Conservation (phyloP, 345 rosid species). For the Moringa oleifera region DNA sequence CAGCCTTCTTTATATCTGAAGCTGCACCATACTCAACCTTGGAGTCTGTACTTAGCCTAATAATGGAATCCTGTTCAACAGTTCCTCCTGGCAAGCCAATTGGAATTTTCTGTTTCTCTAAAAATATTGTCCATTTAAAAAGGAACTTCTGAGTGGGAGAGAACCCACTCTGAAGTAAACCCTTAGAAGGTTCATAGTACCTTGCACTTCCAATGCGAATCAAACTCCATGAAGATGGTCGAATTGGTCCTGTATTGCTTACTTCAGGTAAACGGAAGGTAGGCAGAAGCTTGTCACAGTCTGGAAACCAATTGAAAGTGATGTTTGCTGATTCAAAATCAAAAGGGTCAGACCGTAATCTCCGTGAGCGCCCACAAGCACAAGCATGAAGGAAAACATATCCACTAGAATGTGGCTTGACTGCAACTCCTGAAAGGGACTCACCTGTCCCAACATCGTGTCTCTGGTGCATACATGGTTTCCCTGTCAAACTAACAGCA, state of each 20-base stretch:
- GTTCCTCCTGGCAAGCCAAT: slow-evolving; percentile 23
- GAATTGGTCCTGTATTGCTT: slow-evolving; percentile 38
- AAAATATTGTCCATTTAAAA: slow-evolving; percentile 47
- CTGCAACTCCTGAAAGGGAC: slow-evolving; percentile 20
- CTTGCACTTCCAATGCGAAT: slow-evolving; percentile 61
- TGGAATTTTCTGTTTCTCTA: slow-evolving; percentile 39
- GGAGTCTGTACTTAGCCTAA: slow-evolving; percentile 18
- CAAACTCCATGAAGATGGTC: slow-evolving; percentile 69
- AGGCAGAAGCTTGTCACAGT: slow-evolving; percentile 69
- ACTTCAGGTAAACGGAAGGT: slow-evolving; percentile 44
- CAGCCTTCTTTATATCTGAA: slow-evolving; percentile 28
- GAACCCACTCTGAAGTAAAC: slow-evolving; percentile 81
- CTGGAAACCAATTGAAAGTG: slow-evolving; percentile 45
- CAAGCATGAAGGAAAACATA: slow-evolving; percentile 82
- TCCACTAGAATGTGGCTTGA: slow-evolving; percentile 66
- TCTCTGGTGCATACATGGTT: slow-evolving; percentile 72
- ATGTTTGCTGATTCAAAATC: slow-evolving; percentile 69
- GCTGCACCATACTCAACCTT: slow-evolving; percentile 25
- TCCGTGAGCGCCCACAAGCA: slow-evolving; percentile 78
- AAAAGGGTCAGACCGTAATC: slow-evolving; percentile 57
- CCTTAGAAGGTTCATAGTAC: slow-evolving; percentile 70
- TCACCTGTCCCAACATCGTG: slow-evolving; percentile 34
- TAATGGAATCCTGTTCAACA: slow-evolving; percentile 24
- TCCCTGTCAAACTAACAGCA: slow-evolving; percentile 84
- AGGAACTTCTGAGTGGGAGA: slow-evolving; percentile 54